Evolutionary conservation across 805 yeast genomes (phyloP), one percentile per base, ranked within the genome.

Genomic region (Debaryomyces hansenii): DNA sequence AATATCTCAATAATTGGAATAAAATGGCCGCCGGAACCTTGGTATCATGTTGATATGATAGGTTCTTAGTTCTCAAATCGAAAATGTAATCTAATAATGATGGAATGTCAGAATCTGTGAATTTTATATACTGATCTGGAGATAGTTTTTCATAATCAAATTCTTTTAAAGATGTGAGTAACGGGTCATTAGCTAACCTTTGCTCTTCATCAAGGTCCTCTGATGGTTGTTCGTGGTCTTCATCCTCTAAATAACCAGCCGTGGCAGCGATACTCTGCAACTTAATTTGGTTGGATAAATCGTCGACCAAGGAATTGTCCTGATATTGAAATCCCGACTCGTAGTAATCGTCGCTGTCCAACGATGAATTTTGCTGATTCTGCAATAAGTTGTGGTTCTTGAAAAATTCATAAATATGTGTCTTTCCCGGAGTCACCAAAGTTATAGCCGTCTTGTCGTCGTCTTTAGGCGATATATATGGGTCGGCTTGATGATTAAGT

Each of bases 1-100:
- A 81, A 57, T 83, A 87, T 53, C 92, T 67, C n/a, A 85, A 62
- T 57, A 87, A 77, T 60, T 86, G 92, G 54, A 76, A 87, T 0
- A 85, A 65, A 5, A 85, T 74, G 0, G 87, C 82, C 0, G 94
- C 90, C 0, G 92, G 90, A 20, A 81, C 67, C 28, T 76, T 70
- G 4, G 84, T 66, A 39, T 74, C 74, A 48, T 77, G 79, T 46
- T 76, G 81, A 37, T 46, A 56, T 5, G 62, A 46, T 1, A 57
- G 39, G 34, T 69, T 60, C 5, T 73, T 64, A 20, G 71, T 74
- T 52, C 80, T 74, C 36, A 80, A 57, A 12, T 58, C 55, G 47
- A 79, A 77, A 16, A 78, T 66, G 50, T 71, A 79, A 49, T 80
- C 78, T 38, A 80, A 67, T 16, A 79, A 62, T 8, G 63, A 57